phyloP scores from a whole-genome alignment of 257 asterid species.

The Penstemon newberryi region DNA sequence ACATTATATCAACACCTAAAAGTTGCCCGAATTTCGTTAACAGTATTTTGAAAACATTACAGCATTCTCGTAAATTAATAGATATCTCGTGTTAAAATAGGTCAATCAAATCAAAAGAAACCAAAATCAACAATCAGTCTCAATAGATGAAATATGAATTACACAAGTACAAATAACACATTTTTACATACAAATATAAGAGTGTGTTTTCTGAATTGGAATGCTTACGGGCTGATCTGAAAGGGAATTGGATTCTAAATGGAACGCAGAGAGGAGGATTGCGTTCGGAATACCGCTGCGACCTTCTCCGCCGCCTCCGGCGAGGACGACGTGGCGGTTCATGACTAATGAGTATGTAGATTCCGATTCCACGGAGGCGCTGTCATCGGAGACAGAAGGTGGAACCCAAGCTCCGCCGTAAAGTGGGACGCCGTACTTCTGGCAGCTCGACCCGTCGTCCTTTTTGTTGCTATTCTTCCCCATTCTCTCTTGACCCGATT shows the following conservation, averaged over 20 bases:
- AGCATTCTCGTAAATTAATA: too few species aligned
- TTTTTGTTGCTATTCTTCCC: neutral
- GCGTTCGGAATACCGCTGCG: constrained; percentile 80
- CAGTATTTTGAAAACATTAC: too few species aligned
- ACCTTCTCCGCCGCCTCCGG: constrained; percentile 99
- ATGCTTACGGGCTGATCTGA: constrained; percentile 75
- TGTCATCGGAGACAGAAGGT: neutral
- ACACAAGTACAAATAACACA: too few species aligned
- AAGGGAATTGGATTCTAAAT: constrained; percentile 52
- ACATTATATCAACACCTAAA: too few species aligned
- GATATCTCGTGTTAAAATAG: too few species aligned
- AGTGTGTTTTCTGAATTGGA: neutral
- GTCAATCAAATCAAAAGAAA: too few species aligned
- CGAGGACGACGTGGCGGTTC: constrained; percentile 54
- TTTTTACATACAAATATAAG: too few species aligned
- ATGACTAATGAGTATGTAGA: constrained; percentile 16
- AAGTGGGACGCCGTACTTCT: constrained; percentile 81
- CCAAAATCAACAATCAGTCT: neutral
- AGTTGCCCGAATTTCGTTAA: too few species aligned
- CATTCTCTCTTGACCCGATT: too few species aligned
- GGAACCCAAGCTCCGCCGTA: constrained; percentile 95
- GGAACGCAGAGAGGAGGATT: constrained; percentile 58
- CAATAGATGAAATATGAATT: constrained; percentile 7
- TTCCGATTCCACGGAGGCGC: constrained; percentile 27
- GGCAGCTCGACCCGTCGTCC: constrained; percentile 38